Conservation (phyloP, 192 early-diverging fungal genomes). For the Podila epicladia region DNA sequence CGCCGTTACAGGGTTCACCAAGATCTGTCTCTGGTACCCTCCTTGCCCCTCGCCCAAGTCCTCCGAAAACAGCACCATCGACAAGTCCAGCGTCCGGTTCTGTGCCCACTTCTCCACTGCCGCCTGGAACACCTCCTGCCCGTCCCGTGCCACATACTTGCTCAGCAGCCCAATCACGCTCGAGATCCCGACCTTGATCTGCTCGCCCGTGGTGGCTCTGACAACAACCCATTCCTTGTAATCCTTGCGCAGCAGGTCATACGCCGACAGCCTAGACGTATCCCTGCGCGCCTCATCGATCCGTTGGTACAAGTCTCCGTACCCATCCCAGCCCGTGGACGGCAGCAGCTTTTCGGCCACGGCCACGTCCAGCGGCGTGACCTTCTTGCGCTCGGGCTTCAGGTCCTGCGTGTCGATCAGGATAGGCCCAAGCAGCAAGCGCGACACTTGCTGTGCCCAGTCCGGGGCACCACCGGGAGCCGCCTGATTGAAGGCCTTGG, state of each 20-base stretch:
- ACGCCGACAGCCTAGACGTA: slow-evolving; percentile 53
- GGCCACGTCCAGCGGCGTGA: slow-evolving; percentile 55
- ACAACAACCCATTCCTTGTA: slow-evolving; percentile 74
- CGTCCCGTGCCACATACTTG: slow-evolving; percentile 61
- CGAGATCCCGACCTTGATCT: slow-evolving; percentile 67
- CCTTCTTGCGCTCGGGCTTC: slow-evolving; percentile 51
- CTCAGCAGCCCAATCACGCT: slow-evolving; percentile 62
- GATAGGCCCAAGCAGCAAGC: slow-evolving; percentile 67
- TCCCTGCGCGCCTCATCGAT: slow-evolving; percentile 67
- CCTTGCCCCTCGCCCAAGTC: slow-evolving; percentile 61
- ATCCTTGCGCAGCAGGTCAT: slow-evolving; percentile 73
- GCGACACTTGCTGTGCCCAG: slow-evolving; percentile 50
- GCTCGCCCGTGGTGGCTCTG: slow-evolving; percentile 53
- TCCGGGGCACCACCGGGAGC: neutral
- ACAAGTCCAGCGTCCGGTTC: slow-evolving; percentile 59
- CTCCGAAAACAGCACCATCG: slow-evolving; percentile 58
- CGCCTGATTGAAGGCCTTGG: slow-evolving; percentile 11
- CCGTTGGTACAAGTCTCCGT: slow-evolving; percentile 36
- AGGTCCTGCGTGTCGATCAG: slow-evolving; percentile 76
- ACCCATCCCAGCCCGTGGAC: slow-evolving; percentile 31
- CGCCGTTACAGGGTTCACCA: slow-evolving; percentile 49
- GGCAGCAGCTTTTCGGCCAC: slow-evolving; percentile 53
- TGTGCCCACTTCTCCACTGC: slow-evolving; percentile 45
- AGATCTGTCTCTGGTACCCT: slow-evolving; percentile 70
- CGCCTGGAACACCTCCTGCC: slow-evolving; percentile 26